Base-by-base conservation (phyloP, 768 basidiomycete species). In the Termitomyces sp. region DNA sequence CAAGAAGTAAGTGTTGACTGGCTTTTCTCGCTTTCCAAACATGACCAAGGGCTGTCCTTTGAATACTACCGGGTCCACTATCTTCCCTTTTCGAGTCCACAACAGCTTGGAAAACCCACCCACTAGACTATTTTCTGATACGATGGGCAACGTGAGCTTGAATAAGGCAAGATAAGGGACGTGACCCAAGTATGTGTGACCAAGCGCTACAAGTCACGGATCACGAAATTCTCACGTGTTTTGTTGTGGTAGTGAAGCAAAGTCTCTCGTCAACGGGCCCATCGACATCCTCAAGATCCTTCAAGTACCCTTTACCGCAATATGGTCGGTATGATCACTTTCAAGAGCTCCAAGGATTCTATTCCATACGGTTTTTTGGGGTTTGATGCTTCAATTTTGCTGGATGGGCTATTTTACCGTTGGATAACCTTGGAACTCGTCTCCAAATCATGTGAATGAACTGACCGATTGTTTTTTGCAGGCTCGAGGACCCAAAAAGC, bases 401-500 rank as follows among this genome's bases (percentile, higher is more conserved):
- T 76, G 77, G 79, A 79, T 81, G 73, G 67, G 58, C 46, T 11
- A 35, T 30, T 52, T 54, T 56, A 52, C 48, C 47, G 21, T 59
- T 67, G 73, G 78, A 79, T 80, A 72, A 75, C 71, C 70, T 69
- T 72, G 60, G 62, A 63, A 44, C 51, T 51, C 41, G 10, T 42
- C 45, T 40, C 23, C 39, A 43, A 43, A 56, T 34, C 34, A 39
- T 52, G 43, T 21, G 55, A 52, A 51, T 60, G 61, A 57, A 60
- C 74, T 74, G 58, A 72, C 45, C 61, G 48, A 41, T 52, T 54
- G 52, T 27, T 45, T 44, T 68, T 63, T 64, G 21, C 64, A 97
- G 95, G 94, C 84, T 70, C 89, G 95, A 75, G 95, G 95, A 86
- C 95, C 95, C 62, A 97, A 91, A 89, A 97, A 97, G 78, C 95